Conservation (phyloP, 768 basidiomycete species). For the Tubosaeta sp. region DNA sequence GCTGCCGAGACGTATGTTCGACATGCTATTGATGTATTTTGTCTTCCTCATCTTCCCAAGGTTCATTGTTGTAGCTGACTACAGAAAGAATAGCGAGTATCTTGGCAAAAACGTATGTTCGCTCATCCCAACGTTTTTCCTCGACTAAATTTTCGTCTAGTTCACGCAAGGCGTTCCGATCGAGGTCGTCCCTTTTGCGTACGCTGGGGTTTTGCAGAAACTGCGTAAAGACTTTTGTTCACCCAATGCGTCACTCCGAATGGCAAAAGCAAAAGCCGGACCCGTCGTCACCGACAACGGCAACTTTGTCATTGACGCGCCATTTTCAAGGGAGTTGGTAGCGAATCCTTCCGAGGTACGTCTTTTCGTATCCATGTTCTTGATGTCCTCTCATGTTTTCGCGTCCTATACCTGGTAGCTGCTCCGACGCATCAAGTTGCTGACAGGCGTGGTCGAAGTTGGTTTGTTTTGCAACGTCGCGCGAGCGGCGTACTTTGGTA, state of each 20-base stretch:
- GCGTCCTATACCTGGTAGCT: conserved; percentile 42
- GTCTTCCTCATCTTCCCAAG: conserved; percentile 53
- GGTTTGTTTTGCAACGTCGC: conserved; percentile 95
- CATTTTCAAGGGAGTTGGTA: conserved; percentile 71
- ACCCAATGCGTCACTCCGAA: conserved; percentile 73
- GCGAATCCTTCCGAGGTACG: conserved; percentile 57
- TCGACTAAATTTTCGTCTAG: conserved; percentile 34
- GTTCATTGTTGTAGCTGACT: conserved; percentile 90
- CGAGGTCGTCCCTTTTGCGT: conserved; percentile 96
- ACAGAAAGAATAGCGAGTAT: conserved; percentile 83
- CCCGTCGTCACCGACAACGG: conserved; percentile 97
- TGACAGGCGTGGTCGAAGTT: conserved; percentile 98
- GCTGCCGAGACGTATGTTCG: conserved; percentile 73
- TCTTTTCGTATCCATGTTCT: background rate
- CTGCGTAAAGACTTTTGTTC: conserved; percentile 58
- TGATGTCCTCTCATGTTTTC: background rate
- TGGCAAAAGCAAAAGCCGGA: conserved; percentile 92
- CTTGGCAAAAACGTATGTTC: conserved; percentile 76
- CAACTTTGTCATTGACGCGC: conserved; percentile 97
- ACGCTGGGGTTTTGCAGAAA: conserved; percentile 78
- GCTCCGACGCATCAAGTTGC: conserved; percentile 78
- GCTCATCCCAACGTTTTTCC: background rate
- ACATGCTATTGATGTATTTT: background rate
- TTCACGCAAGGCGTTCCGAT: conserved; percentile 89
- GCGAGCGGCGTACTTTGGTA: conserved; percentile 95